Base-by-base conservation (phyloP, 495 filamentous ascomycete species). In the Immersiella caudata region DNA sequence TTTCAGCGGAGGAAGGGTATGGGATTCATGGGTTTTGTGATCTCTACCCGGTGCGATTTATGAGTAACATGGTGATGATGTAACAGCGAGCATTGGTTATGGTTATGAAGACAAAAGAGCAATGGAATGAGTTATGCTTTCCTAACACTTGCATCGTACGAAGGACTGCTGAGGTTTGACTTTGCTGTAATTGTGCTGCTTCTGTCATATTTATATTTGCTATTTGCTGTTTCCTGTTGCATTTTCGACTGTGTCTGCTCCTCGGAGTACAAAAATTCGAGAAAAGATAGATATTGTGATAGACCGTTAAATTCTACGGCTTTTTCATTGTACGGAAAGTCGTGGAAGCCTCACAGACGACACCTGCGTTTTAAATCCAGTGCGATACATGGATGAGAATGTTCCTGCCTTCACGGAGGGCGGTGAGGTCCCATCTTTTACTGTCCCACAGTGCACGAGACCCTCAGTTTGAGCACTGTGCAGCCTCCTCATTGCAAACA, bases 41-140 rank as follows among this genome's bases (percentile, higher is more conserved):
- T 18, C 40, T 46, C 16, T 46, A 12, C 40, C 14, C 40, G 9
- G 11, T 46, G 40, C 11, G 40, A 46, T 46, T 46, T 14, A 46
- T 46, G 40, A 46, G 40, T 12, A n/a, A 14, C 16, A 46, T 46
- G 40, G 40, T 2, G 40, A 46, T 46, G 40, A 46, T 46, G 40
- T 46, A 46, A 46, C 16, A 46, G 40, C 40, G 40, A 46, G 40
- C 40, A 46, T 46, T 46, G 33, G 6, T 60, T 40, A 26, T 46
- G 33, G 7, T 60, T 40, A 26, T 25, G 33, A 27, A 33, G 33
- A 27, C 25, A 49, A 65, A 40, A 62, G 40, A 46, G 40, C 40
- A 46, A 46, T 46, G 40, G 11, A 4, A 33, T n/a, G n/a, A n/a
- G 33, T 46, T 46, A 46, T 46, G 40, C 5, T 46, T 46, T 46